These are phyloP conservation scores for Coemansia sp. DNA, from an alignment of 192 early-diverging fungal species.

Conservation along the genomic window DNA sequence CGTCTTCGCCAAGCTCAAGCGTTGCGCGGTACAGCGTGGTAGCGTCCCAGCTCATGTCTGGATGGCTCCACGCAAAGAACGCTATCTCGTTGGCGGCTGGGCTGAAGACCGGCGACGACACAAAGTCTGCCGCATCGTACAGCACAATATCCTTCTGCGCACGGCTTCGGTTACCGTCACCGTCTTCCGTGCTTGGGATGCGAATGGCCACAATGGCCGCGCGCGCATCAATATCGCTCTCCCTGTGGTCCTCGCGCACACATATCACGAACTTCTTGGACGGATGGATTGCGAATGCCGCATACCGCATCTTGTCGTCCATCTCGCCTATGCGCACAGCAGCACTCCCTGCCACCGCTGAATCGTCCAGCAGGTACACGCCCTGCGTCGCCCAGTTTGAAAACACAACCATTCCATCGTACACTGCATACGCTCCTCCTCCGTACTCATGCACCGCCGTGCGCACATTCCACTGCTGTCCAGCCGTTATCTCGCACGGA, in stretches of 20 bases:
- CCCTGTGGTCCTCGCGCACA: slow-evolving; percentile 70
- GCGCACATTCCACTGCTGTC: slow-evolving; percentile 60
- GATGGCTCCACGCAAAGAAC: slow-evolving; percentile 72
- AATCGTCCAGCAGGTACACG: slow-evolving; percentile 55
- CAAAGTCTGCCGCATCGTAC: slow-evolving; percentile 65
- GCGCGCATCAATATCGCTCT: slow-evolving; percentile 45
- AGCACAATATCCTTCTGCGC: slow-evolving; percentile 46
- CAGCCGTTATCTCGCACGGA: slow-evolving; percentile 29
- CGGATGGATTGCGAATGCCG: slow-evolving; percentile 63
- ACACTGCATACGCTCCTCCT: slow-evolving; percentile 62
- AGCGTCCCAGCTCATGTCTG: slow-evolving; percentile 79
- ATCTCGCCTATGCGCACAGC: slow-evolving; percentile 49
- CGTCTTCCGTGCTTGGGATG: slow-evolving; percentile 13
- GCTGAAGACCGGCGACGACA: slow-evolving; percentile 63
- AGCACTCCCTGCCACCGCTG: slow-evolving; percentile 6
- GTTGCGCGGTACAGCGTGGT: slow-evolving; percentile 59
- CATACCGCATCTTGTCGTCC: slow-evolving; percentile 61
- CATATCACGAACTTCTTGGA: slow-evolving; percentile 59
- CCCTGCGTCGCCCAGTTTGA: slow-evolving; percentile 61
- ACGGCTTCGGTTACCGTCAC: background rate
- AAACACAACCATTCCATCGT: slow-evolving; percentile 62
- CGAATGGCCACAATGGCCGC: slow-evolving; percentile 63
- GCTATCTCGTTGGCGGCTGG: slow-evolving; percentile 53
- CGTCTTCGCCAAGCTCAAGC: slow-evolving; percentile 12
- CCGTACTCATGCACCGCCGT: slow-evolving; percentile 80